phyloP scores from a whole-genome alignment of 176 grass and related monocot species.

The Musa itinerans region DNA sequence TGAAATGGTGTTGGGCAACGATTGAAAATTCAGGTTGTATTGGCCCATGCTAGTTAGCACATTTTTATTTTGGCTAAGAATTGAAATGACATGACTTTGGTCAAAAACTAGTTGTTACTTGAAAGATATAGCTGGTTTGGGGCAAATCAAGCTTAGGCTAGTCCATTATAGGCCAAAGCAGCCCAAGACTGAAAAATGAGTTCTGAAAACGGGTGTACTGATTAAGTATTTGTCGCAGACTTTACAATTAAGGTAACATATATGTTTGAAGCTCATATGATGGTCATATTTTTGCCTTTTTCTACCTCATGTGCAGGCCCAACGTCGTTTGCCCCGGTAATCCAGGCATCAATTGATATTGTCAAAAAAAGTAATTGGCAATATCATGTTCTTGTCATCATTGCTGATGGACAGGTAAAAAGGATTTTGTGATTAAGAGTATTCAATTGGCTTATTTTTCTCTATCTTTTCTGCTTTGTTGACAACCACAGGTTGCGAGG shows the following conservation, averaged over 20 bases:
- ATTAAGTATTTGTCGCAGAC: background rate
- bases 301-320: conserved; percentile 43
- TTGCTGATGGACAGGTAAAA: conserved; percentile 87
- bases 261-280: background rate
- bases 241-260: background rate
- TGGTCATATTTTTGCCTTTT: background rate
- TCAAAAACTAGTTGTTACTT: background rate
- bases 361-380: conserved; percentile 78
- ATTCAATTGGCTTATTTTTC: background rate
- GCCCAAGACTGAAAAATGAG: background rate
- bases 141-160: background rate
- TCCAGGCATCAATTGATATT: conserved; percentile 56
- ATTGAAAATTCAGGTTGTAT: background rate
- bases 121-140: background rate
- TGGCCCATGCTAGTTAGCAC: background rate
- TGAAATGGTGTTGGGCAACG: background rate
- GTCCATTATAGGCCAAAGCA: background rate
- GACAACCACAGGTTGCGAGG: conserved; percentile 43
- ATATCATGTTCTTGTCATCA: conserved; percentile 94
- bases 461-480: conserved; percentile 11
- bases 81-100: background rate
- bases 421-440: conserved; percentile 4
- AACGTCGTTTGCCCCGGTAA: conserved; percentile 87
- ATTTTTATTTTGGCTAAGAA: background rate
- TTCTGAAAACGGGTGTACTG: background rate